Percentiles rank a stretch among this genome's conserved stretches.
phyloP scores from a whole-genome alignment of 805 yeast species.

The Ascoidea asiatica region DNA sequence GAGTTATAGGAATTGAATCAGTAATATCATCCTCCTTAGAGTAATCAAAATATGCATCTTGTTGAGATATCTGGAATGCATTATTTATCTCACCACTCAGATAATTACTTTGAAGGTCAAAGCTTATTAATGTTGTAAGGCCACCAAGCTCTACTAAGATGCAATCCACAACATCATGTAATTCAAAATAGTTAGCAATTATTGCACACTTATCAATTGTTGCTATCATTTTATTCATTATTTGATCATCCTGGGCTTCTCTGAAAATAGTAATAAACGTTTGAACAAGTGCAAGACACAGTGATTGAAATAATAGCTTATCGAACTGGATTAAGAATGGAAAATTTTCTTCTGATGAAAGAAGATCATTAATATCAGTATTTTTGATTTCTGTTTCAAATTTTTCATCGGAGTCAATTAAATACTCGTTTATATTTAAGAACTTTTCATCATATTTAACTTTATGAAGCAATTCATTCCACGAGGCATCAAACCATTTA shows the following conservation, averaged over 20 bases:
- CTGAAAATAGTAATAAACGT: slow-evolving; percentile 70
- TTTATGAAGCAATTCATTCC: slow-evolving; percentile 51
- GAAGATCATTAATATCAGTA: background rate
- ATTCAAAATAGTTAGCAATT: slow-evolving; percentile 53
- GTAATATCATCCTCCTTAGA: slow-evolving; percentile 19
- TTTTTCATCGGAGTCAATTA: background rate
- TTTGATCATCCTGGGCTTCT: slow-evolving; percentile 82
- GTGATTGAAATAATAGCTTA: slow-evolving; percentile 49
- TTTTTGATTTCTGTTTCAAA: background rate
- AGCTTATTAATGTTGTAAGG: slow-evolving; percentile 54
- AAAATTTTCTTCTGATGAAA: slow-evolving; percentile 8
- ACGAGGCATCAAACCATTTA: slow-evolving; percentile 80
- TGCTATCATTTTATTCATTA: slow-evolving; percentile 75
- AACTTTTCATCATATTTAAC: slow-evolving; percentile 24
- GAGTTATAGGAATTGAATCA: slow-evolving; percentile 31
- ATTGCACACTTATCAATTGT: slow-evolving; percentile 77
- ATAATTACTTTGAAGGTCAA: too few relatives aligned
- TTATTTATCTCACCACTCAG: slow-evolving; percentile 26
- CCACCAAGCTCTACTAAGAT: slow-evolving; percentile 55
- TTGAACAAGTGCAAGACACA: slow-evolving; percentile 52
- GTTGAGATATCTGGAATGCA: too few relatives aligned
- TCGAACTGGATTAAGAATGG: slow-evolving; percentile 44
- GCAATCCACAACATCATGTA: slow-evolving; percentile 45
- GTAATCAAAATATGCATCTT: slow-evolving; percentile 6
- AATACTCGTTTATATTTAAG: slow-evolving; percentile 2